A percentile compares a stretch with the other conserved stretches of the same genome.
Conservation (phyloP, 2,329 filamentous ascomycete species). For the Fusarium sp. region DNA sequence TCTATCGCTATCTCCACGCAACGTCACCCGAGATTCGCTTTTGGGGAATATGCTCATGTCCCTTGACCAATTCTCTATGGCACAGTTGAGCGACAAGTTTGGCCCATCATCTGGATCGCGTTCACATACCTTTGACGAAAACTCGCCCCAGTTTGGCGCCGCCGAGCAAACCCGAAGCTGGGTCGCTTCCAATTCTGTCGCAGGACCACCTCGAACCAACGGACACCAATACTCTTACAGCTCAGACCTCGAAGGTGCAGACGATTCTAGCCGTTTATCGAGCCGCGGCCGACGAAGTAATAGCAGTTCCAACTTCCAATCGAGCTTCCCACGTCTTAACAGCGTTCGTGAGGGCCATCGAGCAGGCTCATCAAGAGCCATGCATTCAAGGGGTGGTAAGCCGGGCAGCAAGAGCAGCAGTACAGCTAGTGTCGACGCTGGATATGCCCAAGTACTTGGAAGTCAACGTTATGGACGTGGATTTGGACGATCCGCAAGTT, state of each 20-base stretch:
- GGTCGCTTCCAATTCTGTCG: conserved; percentile 47
- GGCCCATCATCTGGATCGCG: conserved; percentile 42
- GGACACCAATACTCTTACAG: conserved; percentile 68
- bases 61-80: conserved; percentile 84
- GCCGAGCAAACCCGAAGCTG: conserved; percentile 55
- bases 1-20: conserved; percentile 81
- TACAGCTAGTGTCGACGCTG: conserved; percentile 74
- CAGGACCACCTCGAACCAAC: conserved; percentile 46
- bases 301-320: conserved; percentile 81
- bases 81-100: conserved; percentile 54
- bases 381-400: conserved; percentile 70
- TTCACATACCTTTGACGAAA: conserved; percentile 50
- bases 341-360: conserved; percentile 68
- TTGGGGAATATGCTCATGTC: conserved; percentile 97
- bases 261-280: conserved; percentile 69
- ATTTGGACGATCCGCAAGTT: conserved; percentile 77
- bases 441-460: conserved; percentile 70
- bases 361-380: conserved; percentile 58
- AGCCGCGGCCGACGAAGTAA: conserved; percentile 80
- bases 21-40: conserved; percentile 88
- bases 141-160: conserved; percentile 45
- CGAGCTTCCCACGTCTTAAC: conserved; percentile 72
- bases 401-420: conserved; percentile 82
- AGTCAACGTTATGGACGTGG: conserved; percentile 71
- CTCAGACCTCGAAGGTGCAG: conserved; percentile 71